Evolutionary conservation across 1,284 basidiomycete genomes (phyloP).

Genomic region (Pholiota adiposa): DNA sequence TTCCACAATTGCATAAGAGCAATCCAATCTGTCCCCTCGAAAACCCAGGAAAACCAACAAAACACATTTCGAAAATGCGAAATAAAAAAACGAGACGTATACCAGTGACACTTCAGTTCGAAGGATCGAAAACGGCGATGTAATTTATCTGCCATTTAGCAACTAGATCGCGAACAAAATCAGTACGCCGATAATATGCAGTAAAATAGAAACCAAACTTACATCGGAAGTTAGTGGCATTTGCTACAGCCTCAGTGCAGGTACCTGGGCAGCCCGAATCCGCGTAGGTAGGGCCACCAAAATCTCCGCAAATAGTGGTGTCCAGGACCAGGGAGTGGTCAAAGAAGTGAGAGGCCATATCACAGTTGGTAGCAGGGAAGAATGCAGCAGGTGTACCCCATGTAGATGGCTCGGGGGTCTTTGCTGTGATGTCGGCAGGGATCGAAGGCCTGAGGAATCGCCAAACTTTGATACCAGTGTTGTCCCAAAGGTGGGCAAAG

Average conservation of each 20-base stretch:
- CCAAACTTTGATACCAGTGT: conserved; percentile 76
- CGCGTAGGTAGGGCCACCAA: conserved; percentile 58
- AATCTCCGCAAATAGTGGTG: conserved; percentile 69
- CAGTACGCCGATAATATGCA: conserved; percentile 8
- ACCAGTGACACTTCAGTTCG: conserved; percentile 3
- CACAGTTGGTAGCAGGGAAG: conserved; percentile 66
- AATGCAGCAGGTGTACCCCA: conserved; percentile 76
- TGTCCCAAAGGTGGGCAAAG: conserved; percentile 74
- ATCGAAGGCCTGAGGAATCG: conserved; percentile 70
- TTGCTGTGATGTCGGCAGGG: conserved; percentile 67
- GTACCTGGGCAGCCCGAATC: conserved; percentile 69
- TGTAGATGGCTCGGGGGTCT: conserved; percentile 58
- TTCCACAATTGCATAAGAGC: not conserved
- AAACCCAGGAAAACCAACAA: not conserved
- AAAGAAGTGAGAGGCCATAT: conserved; percentile 69
- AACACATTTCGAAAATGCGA: not conserved
- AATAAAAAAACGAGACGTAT: not conserved
- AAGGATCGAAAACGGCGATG: conserved; percentile 41
- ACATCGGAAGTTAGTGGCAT: conserved; percentile 67
- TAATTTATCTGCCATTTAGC: conserved; percentile 65
- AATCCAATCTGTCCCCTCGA: not conserved
- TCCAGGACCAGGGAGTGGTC: conserved; percentile 74
- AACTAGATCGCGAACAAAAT: conserved; percentile 33
- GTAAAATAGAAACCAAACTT: conserved; percentile 28
- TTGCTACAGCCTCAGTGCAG: conserved; percentile 65